These are phyloP conservation scores for Penicillium argentinense DNA, from an alignment of 495 filamentous ascomycete genomes.

Conservation along the genomic window DNA sequence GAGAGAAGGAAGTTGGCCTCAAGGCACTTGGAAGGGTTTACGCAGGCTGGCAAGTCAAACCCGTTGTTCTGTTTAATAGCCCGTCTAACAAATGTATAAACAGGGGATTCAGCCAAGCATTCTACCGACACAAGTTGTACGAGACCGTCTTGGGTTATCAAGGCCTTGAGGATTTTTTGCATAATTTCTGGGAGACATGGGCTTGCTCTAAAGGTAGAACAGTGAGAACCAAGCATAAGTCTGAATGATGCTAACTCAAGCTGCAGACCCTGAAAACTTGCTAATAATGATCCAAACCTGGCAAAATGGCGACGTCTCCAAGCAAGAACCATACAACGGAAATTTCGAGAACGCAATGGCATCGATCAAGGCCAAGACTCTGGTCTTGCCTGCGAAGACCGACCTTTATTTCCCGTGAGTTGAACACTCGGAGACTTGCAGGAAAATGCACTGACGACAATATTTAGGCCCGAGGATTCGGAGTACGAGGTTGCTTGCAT, in stretches of 20 bases:
- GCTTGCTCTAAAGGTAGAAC: slow-evolving; percentile 58
- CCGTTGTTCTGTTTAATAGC: background rate
- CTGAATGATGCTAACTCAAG: background rate
- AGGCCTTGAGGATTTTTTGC: slow-evolving; percentile 67
- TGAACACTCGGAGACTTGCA: too few species aligned
- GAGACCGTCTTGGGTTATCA: slow-evolving; percentile 59
- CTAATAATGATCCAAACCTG: slow-evolving; percentile 70
- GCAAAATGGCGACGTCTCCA: slow-evolving; percentile 66
- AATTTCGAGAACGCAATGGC: slow-evolving; percentile 64
- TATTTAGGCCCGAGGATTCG: slow-evolving; percentile 60
- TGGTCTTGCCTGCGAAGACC: slow-evolving; percentile 64
- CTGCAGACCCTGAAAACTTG: slow-evolving; percentile 63
- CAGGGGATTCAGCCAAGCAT: slow-evolving; percentile 68
- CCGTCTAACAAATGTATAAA: background rate
- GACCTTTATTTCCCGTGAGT: slow-evolving; percentile 74
- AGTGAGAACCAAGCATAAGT: background rate
- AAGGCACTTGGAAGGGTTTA: slow-evolving; percentile 71
- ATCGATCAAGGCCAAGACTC: slow-evolving; percentile 64
- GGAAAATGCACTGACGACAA: slow-evolving; percentile 23
- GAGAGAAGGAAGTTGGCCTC: slow-evolving; percentile 60
- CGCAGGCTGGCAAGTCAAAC: slow-evolving; percentile 60
- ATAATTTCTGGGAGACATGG: slow-evolving; percentile 72
- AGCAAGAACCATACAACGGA: slow-evolving; percentile 63
- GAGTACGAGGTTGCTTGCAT: slow-evolving; percentile 66
- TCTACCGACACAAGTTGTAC: slow-evolving; percentile 67